Evolutionary conservation across 1,284 basidiomycete species (phyloP).

Genomic region (Takashimella koratensis): DNA sequence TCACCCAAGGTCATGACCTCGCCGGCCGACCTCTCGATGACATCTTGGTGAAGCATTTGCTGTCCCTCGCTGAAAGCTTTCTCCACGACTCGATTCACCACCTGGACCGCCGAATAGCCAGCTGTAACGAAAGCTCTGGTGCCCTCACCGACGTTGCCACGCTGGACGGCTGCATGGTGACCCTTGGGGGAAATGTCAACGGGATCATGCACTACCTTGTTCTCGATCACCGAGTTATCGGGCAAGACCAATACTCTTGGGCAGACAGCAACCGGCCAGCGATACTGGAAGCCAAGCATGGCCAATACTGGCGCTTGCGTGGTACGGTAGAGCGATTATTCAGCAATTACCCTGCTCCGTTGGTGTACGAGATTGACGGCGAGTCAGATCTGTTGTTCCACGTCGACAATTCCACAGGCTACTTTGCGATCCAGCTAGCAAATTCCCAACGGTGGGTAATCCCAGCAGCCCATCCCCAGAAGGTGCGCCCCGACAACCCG

Average conservation of each 20-base stretch:
- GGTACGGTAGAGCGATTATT: background rate
- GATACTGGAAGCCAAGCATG: background rate
- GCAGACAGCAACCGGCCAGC: background rate
- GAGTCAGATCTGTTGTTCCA: conserved; percentile 1
- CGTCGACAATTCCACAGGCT: conserved; percentile 9
- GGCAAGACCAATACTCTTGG: background rate
- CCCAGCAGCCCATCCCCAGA: background rate
- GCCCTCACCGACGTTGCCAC: background rate
- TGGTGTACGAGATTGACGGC: no score
- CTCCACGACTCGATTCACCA: background rate
- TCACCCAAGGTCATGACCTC: background rate
- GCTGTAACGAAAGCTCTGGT: background rate
- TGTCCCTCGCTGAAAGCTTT: background rate
- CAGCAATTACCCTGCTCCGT: no score
- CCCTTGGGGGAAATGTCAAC: background rate
- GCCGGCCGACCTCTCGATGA: background rate
- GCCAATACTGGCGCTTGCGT: background rate
- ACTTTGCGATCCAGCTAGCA: conserved; percentile 3
- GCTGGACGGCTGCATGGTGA: conserved; percentile 2
- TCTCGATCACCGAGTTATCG: background rate
- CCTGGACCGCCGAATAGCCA: background rate
- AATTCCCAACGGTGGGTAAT: no score
- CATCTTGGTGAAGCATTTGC: background rate
- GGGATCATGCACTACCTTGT: background rate
- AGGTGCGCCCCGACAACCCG: background rate